Conservation (phyloP, 1,284 basidiomycete species). For the Puccinia sorghi region DNA sequence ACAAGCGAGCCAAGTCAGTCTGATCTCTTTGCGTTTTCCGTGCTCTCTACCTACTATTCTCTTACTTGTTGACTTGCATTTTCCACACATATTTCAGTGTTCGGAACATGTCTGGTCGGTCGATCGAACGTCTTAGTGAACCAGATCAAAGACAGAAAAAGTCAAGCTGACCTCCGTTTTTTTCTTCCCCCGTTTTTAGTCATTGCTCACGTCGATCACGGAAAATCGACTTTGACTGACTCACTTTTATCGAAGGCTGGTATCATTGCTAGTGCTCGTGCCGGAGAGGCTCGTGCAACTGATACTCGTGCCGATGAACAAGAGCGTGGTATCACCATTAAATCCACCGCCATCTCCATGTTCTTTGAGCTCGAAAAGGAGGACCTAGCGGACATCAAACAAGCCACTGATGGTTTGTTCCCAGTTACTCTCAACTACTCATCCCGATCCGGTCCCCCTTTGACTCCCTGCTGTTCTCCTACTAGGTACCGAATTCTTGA, state of each 20-base stretch:
- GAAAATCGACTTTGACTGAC: conserved; percentile 99
- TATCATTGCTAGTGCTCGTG: conserved; percentile 94
- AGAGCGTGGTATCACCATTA: conserved; percentile 99
- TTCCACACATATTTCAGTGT: conserved; percentile 51
- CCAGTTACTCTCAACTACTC: conserved; percentile 45
- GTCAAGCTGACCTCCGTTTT: not conserved
- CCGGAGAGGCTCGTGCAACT: conserved; percentile 96
- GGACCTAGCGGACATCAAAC: conserved; percentile 78
- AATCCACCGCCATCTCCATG: conserved; percentile 99
- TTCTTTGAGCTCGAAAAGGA: conserved; percentile 96
- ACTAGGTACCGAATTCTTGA: conserved; percentile 91
- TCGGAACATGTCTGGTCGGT: conserved; percentile 50
- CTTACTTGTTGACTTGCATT: not conserved
- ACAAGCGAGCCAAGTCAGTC: conserved; percentile 51
- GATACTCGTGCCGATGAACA: conserved; percentile 99
- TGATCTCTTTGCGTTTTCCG: not conserved
- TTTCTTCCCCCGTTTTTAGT: conserved; percentile 49
- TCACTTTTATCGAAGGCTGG: conserved; percentile 99
- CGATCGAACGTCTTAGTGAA: not conserved
- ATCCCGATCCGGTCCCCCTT: conserved; percentile 46
- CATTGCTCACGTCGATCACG: conserved; percentile 79
- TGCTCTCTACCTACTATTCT: not conserved
- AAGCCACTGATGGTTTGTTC: conserved; percentile 80
- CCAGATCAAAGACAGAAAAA: not conserved
- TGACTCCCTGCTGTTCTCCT: conserved; percentile 2